Base-by-base conservation (phyloP, 176 grass and related monocot genomes). In the Triticum monococcum region DNA sequence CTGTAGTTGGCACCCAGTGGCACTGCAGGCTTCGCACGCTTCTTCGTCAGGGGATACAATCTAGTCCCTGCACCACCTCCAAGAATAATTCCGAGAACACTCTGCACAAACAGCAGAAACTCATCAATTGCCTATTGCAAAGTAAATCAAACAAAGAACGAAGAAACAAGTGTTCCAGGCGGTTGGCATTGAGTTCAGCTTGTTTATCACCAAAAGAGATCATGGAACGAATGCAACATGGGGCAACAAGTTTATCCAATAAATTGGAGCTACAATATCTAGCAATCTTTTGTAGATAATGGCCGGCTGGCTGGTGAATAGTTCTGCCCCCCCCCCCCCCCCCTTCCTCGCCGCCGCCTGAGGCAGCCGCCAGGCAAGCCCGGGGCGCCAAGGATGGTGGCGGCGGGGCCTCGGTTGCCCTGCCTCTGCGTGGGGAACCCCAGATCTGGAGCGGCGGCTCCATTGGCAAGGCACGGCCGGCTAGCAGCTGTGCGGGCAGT, bases 41-140 rank as follows among this genome's bases (percentile, higher is more conserved):
- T 99, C 90, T 99, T 96, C 7, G 97, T 99, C 33, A 99, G 68
- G 3, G 97, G 97, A 36, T 97, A 99, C 48, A 99, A 71, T 43
- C 97, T 89, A 31, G 97, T 97, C 38, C 97, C 97, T 1, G 97
- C 97, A 16, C 97, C 97, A 83, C 97, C 97, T 43, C 97, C 97
- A 33, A 99, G 92, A 83, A 99, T 99, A 57, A 99, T 99, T n/a
- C 97, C 97, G 36, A 99, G 81, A 91, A 99, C 97, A 93, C 94
- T 99, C 97, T 99, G 61, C 72, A 82, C 36, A n/a, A 71, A 88
- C 38, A 86, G 84, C 77, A 41, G 46, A 78, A 74, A 26, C 67
- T 8, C 64, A 79, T 88, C 31, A 83, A 10, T 85, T 50, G 50
- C 12, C n/a, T 28, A 88, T 12, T 7, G 12, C 43, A 25, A 91